Evolutionary conservation across 352 stramenopile genomes (phyloP).

Genomic region (Pythium periplocum): DNA sequence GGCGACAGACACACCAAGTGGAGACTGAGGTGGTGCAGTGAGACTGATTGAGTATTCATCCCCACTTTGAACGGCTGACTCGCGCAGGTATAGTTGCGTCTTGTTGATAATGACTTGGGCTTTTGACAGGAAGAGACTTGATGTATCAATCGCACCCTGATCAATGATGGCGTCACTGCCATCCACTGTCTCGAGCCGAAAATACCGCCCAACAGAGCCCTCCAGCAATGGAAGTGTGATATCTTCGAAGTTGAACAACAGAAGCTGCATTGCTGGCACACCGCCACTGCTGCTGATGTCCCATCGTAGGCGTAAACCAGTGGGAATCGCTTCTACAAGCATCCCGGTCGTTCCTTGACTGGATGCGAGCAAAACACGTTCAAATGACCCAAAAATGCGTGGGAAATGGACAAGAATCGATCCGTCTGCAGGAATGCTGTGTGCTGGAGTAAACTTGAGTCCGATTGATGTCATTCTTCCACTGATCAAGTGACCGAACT

Average conservation of each 20-base stretch:
- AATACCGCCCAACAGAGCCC: conserved; percentile 33
- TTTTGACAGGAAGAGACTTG: conserved; percentile 24
- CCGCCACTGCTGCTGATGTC: neutral
- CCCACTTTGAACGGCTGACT: conserved; percentile 1
- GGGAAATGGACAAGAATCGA: conserved; percentile 42
- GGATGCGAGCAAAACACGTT: neutral
- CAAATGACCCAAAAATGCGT: conserved; percentile 30
- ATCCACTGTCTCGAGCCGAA: conserved; percentile 54
- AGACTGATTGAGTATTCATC: conserved; percentile 34
- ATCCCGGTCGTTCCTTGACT: neutral
- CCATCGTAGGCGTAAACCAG: conserved; percentile 17
- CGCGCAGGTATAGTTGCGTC: conserved; percentile 14
- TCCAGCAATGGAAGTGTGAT: conserved; percentile 48
- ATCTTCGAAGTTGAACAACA: conserved; percentile 24
- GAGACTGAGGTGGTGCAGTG: conserved; percentile 29
- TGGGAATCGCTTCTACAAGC: conserved; percentile 21
- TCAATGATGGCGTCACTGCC: conserved; percentile 35
- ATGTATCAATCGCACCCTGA: conserved; percentile 39
- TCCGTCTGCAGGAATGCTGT: conserved; percentile 33
- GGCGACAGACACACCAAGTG: conserved; percentile 13
- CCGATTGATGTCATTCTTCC: conserved; percentile 28
- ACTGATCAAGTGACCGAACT: conserved; percentile 25
- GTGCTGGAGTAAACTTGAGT: conserved; percentile 23
- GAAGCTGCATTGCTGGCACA: conserved; percentile 18
- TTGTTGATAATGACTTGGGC: conserved; percentile 33